Evolutionary conservation across 495 filamentous ascomycete species (phyloP), one percentile per base, ranked within the genome.

Genomic region (Penicillium subrubescens): DNA sequence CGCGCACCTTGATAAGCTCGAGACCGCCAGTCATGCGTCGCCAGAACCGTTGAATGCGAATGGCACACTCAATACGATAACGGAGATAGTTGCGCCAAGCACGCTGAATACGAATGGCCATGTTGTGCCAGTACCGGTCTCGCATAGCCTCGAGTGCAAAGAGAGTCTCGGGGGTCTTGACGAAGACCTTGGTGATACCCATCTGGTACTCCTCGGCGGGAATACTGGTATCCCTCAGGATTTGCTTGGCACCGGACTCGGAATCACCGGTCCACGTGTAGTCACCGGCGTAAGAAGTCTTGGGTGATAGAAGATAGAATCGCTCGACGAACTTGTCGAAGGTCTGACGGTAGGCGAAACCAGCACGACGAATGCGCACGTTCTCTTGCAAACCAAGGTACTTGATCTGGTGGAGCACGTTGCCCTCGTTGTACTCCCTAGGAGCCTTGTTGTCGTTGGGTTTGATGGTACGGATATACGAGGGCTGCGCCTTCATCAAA

Each of bases 381-480:
- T 99, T 99, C 81, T 99, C 96, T 71, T 98, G 94, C 10, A 99
- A 81, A 85, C 96, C 96, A 17, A 99, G 90, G 72, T 99, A 99
- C 70, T 99, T 98, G 85, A 99, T 96, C 76, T 99, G 96, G 84
- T 99, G 96, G 65, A 98, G 82, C 37, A 98, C 96, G 71, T 97
- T 97, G 29, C 88, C 87, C 12, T 81, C 83, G 66, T 96, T 97
- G 73, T 97, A 99, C 75, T 99, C 95, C 23, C 85, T 86, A 0
- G 93, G 90, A 11, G 92, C 94, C 76, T 98, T 98, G 80, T 97
- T 98, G 70, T 99, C 96, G 77, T 99, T 99, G 5, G 96, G 96
- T 75, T 99, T 99, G 77, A 99, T 99, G 4, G 96, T 99, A 68
- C 96, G 91, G 72, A 99, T 99, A 72, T 99, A 99, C 0, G 92